Evolutionary conservation across 2,329 filamentous ascomycete genomes (phyloP).

Genomic region (Fusarium devonianum): DNA sequence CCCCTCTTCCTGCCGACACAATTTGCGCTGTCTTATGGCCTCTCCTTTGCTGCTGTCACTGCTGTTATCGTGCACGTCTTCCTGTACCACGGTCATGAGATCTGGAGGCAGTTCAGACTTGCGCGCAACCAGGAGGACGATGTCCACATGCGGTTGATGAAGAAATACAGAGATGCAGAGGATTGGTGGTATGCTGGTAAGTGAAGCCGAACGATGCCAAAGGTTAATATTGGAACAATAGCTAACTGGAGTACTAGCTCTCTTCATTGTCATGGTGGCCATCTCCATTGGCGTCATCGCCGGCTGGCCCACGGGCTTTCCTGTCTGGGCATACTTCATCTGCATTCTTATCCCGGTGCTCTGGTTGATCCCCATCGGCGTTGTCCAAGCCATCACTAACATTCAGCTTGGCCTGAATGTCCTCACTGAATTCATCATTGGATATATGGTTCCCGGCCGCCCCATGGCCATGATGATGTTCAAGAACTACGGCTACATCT

Average conservation of each 20-base stretch:
- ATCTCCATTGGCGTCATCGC: conserved; percentile 63
- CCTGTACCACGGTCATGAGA: conserved; percentile 63
- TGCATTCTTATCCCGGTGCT: conserved; percentile 64
- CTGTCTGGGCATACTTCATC: conserved; percentile 65
- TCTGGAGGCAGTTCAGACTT: conserved; percentile 62
- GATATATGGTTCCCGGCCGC: conserved; percentile 75
- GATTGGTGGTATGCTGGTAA: conserved; percentile 66
- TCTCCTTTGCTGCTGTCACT: conserved; percentile 72
- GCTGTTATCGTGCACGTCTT: conserved; percentile 65
- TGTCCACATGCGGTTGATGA: conserved; percentile 67
- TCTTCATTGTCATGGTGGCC: conserved; percentile 61
- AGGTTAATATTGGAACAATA: conserved; percentile 1
- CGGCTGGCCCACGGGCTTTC: conserved; percentile 64
- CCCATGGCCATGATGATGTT: conserved; percentile 81
- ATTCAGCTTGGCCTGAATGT: conserved; percentile 73
- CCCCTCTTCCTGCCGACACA: conserved; percentile 70
- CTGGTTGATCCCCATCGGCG: conserved; percentile 67
- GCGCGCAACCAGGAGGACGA: conserved; percentile 65
- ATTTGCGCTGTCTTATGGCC: conserved; percentile 66
- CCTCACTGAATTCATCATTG: conserved; percentile 75
- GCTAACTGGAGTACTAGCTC: conserved; percentile 40
- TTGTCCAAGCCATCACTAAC: conserved; percentile 68
- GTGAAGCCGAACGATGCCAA: conserved; percentile 50
- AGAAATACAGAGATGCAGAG: conserved; percentile 65
- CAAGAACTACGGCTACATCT: conserved; percentile 76